Conservation (phyloP, 441 rosid species). For the Erysimum pusillum region DNA sequence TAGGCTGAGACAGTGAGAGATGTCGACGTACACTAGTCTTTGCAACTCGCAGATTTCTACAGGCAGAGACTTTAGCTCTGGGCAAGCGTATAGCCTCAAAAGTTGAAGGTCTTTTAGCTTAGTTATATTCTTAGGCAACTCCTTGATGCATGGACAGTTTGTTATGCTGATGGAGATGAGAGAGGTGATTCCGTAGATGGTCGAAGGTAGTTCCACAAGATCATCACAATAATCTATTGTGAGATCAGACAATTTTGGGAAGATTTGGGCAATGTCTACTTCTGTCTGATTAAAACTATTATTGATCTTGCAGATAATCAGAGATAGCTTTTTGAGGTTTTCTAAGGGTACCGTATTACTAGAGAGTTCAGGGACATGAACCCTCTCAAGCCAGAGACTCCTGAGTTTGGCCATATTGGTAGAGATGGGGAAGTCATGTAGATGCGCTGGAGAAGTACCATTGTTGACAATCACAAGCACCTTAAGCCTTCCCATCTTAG, state of each 20-base stretch:
- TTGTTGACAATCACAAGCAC: not conserved
- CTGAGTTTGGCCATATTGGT: not conserved
- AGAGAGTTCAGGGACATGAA: not conserved
- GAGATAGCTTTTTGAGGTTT: not conserved
- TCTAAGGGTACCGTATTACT: not conserved
- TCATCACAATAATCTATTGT: not conserved
- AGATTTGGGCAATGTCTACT: not conserved
- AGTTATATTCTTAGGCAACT: not conserved
- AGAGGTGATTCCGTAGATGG: not conserved
- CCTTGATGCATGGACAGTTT: not conserved
- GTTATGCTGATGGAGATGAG: not conserved
- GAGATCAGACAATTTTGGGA: not conserved
- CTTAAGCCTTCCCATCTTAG: not conserved
- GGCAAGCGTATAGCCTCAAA: not conserved
- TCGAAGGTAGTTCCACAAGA: not conserved
- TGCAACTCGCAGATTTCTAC: not conserved
- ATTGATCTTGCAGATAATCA: not conserved
- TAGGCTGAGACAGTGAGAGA: not conserved
- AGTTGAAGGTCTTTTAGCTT: not conserved
- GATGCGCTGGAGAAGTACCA: not conserved
- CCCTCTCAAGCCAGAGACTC: conserved; percentile 1
- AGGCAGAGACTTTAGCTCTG: not conserved
- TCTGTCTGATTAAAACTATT: not conserved
- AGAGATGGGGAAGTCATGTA: conserved; percentile 1
- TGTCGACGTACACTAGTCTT: not conserved